Conservation (phyloP, 257 asterid species). For the Dorcoceras hygrometricum region DNA sequence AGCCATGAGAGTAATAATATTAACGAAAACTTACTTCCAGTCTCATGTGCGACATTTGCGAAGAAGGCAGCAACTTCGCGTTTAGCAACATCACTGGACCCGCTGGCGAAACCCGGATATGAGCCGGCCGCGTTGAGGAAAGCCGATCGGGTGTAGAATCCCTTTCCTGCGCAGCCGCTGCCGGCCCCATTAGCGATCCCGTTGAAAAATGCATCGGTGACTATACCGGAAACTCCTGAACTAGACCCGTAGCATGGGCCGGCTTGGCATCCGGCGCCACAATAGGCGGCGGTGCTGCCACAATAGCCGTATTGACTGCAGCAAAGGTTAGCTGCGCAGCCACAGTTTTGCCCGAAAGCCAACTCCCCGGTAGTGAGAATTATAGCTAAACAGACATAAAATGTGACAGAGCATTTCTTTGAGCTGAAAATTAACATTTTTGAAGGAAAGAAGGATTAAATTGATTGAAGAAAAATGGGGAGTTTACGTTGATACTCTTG, state of each 20-base stretch:
- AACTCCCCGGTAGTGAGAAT: not conserved
- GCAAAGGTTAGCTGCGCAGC: not conserved
- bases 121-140: not conserved
- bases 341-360: not conserved
- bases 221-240: not conserved
- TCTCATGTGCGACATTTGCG: conserved; percentile 28
- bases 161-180: not conserved
- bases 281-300: not conserved
- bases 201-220: not conserved
- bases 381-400: not conserved
- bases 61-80: conserved; percentile 28
- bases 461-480: not conserved
- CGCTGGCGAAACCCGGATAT: conserved; percentile 3
- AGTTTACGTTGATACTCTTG: not conserved
- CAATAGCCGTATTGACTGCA: not conserved
- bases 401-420: not conserved
- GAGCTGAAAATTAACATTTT: not conserved
- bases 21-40: conserved; percentile 25
- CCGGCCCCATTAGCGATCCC: not conserved
- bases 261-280: not conserved
- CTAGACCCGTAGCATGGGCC: not conserved
- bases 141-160: not conserved
- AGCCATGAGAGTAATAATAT: too few relatives aligned
- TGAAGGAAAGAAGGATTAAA: too few relatives aligned
- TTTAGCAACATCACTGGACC: conserved; percentile 15